Percentiles rank a stretch among this genome's conserved stretches.
Evolutionary conservation across 805 yeast genomes (phyloP).

Genomic region (Ogataea allantospora): DNA sequence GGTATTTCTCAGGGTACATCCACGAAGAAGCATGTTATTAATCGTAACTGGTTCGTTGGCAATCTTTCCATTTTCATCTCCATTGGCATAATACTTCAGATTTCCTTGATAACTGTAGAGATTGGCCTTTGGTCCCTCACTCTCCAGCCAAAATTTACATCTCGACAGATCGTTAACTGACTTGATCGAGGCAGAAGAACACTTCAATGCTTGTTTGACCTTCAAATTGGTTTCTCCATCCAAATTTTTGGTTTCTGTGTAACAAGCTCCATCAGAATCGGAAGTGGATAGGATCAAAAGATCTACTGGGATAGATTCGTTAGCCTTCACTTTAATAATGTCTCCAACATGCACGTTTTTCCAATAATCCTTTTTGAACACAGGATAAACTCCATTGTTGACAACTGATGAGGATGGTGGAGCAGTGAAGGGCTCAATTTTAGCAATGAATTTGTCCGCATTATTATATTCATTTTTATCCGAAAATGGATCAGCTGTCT

Average conservation of each 20-base stretch:
- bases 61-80: slow-evolving; percentile 36
- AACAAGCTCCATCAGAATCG: slow-evolving; percentile 64
- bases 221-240: slow-evolving; percentile 82
- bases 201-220: slow-evolving; percentile 70
- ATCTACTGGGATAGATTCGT: slow-evolving; percentile 81
- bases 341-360: slow-evolving; percentile 77
- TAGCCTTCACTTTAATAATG: slow-evolving; percentile 59
- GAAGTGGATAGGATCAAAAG: slow-evolving; percentile 64
- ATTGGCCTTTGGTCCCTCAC: slow-evolving; percentile 83
- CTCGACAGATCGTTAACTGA: slow-evolving; percentile 47
- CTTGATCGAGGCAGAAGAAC: slow-evolving; percentile 39
- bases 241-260: slow-evolving; percentile 75
- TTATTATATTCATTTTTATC: slow-evolving; percentile 18
- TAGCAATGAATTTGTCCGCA: slow-evolving; percentile 10
- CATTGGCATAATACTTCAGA: slow-evolving; percentile 43
- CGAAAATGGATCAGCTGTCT: slow-evolving; percentile 25
- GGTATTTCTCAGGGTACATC: slow-evolving; percentile 75
- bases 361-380: slow-evolving; percentile 54
- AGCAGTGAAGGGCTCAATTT: slow-evolving; percentile 32
- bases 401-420: slow-evolving; percentile 17
- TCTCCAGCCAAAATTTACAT: slow-evolving; percentile 65
- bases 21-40: slow-evolving; percentile 69
- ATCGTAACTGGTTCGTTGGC: slow-evolving; percentile 64
- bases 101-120: slow-evolving; percentile 77
- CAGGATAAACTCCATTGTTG: slow-evolving; percentile 18